These are phyloP conservation scores for Mortierella antarctica DNA, from an alignment of 192 early-diverging fungal genomes.

Conservation along the genomic window DNA sequence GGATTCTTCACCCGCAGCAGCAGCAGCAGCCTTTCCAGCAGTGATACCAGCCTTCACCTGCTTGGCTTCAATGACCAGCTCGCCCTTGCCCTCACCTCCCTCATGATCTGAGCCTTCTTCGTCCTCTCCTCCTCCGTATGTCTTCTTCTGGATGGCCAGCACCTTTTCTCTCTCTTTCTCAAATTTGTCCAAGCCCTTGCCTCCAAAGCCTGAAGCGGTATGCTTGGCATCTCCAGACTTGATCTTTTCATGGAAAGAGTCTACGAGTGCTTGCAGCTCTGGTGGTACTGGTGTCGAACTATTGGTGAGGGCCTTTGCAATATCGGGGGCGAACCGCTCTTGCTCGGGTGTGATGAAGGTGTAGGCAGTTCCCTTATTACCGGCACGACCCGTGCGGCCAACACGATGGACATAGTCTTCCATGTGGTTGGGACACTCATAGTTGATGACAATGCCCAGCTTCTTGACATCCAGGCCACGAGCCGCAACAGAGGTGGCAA, in stretches of 20 bases:
- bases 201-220: slow-evolving; percentile 89
- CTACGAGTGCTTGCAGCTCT: slow-evolving; percentile 82
- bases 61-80: slow-evolving; percentile 52
- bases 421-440: slow-evolving; percentile 97
- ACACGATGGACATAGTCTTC: slow-evolving; percentile 99
- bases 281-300: slow-evolving; percentile 79
- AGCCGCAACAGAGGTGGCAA: slow-evolving; percentile 97
- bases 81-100: slow-evolving; percentile 63
- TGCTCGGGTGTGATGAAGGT: slow-evolving; percentile 97
- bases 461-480: slow-evolving; percentile 97
- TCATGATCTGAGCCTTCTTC: slow-evolving; percentile 78
- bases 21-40: slow-evolving; percentile 51
- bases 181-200: slow-evolving; percentile 95
- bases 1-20: slow-evolving; percentile 11
- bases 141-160: slow-evolving; percentile 92
- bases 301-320: slow-evolving; percentile 89
- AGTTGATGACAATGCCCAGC: slow-evolving; percentile 94
- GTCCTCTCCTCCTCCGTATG: slow-evolving; percentile 78
- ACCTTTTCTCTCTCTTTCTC: slow-evolving; percentile 92
- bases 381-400: slow-evolving; percentile 97
- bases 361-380: slow-evolving; percentile 96
- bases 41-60: slow-evolving; percentile 54
- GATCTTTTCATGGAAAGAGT: slow-evolving; percentile 83
- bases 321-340: slow-evolving; percentile 91
- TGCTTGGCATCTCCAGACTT: slow-evolving; percentile 78